phyloP scores from a whole-genome alignment of 352 stramenopile genomes.

The Pythium coloratum region DNA sequence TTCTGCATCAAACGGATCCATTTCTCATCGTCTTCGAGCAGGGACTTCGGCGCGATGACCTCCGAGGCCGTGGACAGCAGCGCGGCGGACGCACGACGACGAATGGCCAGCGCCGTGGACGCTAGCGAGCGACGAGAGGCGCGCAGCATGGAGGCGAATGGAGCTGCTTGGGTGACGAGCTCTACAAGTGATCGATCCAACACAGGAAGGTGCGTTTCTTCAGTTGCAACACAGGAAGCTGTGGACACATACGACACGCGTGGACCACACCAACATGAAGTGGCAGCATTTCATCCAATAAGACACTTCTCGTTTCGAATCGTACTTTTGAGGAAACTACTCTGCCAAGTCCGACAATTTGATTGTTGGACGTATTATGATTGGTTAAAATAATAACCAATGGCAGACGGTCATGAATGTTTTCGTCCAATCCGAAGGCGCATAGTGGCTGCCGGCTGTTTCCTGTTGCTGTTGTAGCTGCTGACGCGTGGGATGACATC shows the following conservation, averaged over 20 bases:
- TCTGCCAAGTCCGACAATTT: neutral
- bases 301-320: constrained; percentile 6
- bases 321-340: neutral
- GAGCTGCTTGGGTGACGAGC: constrained; percentile 10
- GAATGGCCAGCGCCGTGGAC: constrained; percentile 8
- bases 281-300: neutral
- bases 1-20: constrained; percentile 85
- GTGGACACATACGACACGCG: constrained; percentile 9
- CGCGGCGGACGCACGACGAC: neutral
- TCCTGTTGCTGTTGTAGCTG: constrained; percentile 10
- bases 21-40: constrained; percentile 61
- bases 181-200: constrained; percentile 7
- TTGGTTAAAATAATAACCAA: constrained; percentile 8
- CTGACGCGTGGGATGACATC: constrained; percentile 28
- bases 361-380: neutral
- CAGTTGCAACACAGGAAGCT: constrained; percentile 1
- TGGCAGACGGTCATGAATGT: neutral
- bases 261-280: constrained; percentile 12
- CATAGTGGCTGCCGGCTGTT: constrained; percentile 10
- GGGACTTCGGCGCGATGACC: constrained; percentile 29
- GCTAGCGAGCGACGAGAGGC: constrained; percentile 26
- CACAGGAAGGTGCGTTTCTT: constrained; percentile 6
- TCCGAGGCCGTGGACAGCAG: constrained; percentile 27
- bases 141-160: constrained; percentile 22
- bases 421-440: neutral